These are phyloP conservation scores for Acidiella bohemica DNA, from an alignment of 495 filamentous ascomycete species.

Conservation along the genomic window DNA sequence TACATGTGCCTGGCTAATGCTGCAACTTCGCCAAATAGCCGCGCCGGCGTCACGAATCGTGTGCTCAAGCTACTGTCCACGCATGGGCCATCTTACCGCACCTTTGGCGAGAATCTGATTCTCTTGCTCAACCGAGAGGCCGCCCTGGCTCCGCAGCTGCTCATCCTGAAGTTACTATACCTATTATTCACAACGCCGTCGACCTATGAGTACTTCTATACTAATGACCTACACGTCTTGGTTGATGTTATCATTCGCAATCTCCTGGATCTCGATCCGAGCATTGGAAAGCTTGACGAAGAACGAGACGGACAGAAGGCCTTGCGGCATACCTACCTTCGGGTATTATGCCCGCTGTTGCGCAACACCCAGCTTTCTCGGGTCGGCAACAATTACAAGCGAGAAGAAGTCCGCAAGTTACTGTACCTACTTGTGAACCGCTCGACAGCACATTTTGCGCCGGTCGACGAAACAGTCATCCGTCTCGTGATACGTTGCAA, in stretches of 20 bases:
- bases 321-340: slow-evolving; percentile 91
- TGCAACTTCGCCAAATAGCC: slow-evolving; percentile 32
- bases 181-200: slow-evolving; percentile 81
- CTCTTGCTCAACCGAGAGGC: slow-evolving; percentile 85
- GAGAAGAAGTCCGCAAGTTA: slow-evolving; percentile 64
- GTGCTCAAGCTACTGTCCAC: slow-evolving; percentile 79
- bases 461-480: slow-evolving; percentile 78
- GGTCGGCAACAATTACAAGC: slow-evolving; percentile 74
- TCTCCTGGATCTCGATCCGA: slow-evolving; percentile 66
- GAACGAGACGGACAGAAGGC: slow-evolving; percentile 37
- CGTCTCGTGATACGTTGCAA: slow-evolving; percentile 70
- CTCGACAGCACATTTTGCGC: slow-evolving; percentile 59
- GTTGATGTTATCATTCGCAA: slow-evolving; percentile 95
- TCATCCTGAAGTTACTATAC: slow-evolving; percentile 91
- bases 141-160: slow-evolving; percentile 79
- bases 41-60: slow-evolving; percentile 64
- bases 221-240: slow-evolving; percentile 87
- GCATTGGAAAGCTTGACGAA: slow-evolving; percentile 36
- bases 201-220: slow-evolving; percentile 97
- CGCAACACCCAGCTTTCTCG: slow-evolving; percentile 78
- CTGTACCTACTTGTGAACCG: slow-evolving; percentile 46
- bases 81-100: slow-evolving; percentile 68
- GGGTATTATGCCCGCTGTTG: slow-evolving; percentile 80
- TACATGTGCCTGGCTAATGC: slow-evolving; percentile 68
- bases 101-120: slow-evolving; percentile 96